A percentile compares a stretch with the other conserved stretches of the same genome.
Evolutionary conservation across 208 protist genomes (phyloP).

Genomic region (Leishmania arabica): DNA sequence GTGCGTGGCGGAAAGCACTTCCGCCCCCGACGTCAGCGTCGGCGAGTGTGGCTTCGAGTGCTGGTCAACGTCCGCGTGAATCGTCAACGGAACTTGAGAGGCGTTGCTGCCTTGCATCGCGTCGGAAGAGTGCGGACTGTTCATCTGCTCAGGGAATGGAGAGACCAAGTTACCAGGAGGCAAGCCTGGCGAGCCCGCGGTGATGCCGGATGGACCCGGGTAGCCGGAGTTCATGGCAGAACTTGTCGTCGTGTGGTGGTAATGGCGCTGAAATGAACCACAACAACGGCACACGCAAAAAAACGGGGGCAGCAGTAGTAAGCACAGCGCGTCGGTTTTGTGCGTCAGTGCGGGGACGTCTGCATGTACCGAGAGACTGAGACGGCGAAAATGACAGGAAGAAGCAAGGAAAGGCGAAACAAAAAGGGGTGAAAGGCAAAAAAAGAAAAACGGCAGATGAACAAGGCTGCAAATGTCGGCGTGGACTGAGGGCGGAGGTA

Average conservation of each 20-base stretch:
- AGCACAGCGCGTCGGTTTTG: neutral
- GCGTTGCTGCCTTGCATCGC: slow-evolving; percentile 9
- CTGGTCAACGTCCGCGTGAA: neutral
- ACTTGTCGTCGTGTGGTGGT: neutral
- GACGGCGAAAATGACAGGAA: neutral
- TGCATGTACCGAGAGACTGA: neutral
- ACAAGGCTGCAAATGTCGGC: neutral
- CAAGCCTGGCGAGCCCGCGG: slow-evolving; percentile 22
- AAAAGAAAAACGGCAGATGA: neutral
- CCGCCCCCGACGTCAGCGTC: slow-evolving; percentile 4
- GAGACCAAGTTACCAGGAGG: slow-evolving; percentile 8
- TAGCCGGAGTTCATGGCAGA: slow-evolving; percentile 22
- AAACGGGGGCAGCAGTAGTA: neutral
- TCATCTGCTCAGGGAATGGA: slow-evolving; percentile 7
- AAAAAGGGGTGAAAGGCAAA: neutral
- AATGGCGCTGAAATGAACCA: neutral
- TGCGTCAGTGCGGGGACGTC: neutral
- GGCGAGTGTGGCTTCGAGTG: neutral
- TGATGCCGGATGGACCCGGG: slow-evolving; percentile 5
- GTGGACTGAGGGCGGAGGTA: neutral
- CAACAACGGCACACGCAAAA: neutral
- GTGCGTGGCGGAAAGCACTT: neutral
- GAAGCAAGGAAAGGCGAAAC: neutral
- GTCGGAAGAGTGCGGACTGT: slow-evolving; percentile 1
- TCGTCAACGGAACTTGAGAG: neutral